Base-by-base conservation (phyloP, 306 rosid species). In the Cicer arietinum region DNA sequence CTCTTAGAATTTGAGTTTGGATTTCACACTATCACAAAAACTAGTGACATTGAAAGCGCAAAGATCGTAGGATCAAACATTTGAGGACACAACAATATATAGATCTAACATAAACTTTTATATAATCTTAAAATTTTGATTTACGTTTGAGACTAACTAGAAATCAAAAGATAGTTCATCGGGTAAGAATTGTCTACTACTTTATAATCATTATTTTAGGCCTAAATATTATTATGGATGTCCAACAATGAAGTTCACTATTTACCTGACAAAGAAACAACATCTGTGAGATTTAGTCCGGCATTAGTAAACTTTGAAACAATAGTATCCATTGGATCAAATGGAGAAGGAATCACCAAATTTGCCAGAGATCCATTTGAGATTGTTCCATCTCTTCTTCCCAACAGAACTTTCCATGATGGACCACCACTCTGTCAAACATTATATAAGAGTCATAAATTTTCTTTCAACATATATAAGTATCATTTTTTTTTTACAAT, bases 391-490 rank as follows among this genome's bases (percentile, higher is more conserved):
- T 92, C 98, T 76, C 98, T 86, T 84, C 98, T 71, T 54, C 98
- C 98, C 22, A 89, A 61, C 13, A 63, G 41, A 73, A 92, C 94
- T 61, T 9, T 86, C 98, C 96, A 92, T 35, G 72, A 48, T 5
- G 86, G 92, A 59, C 98, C 98, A 73, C 96, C 96, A 70, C 94
- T 90, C 98, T 92, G 63, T 72, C 78, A 80, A 71, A 18, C n/a
- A 42, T 69, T 59, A 17, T 16, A 1, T 50, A 50, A 20, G 0
- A 4, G 45, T 16, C 7, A 79, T 45, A 37, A 40, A 40, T 48
- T 17, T 41, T 52, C 11, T 46, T 10, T 3, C 10, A 46, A 47
- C 37, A 30, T 30, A 30, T 30, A 4, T 30, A 30, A 30, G 37
- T 5, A 30, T 30, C 5, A 30, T 30, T 30, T 30, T 2, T 30